Percentiles rank a stretch among this genome's conserved stretches.
Conservation (phyloP, 352 stramenopile genomes). For the Phytophthora ramorum region DNA sequence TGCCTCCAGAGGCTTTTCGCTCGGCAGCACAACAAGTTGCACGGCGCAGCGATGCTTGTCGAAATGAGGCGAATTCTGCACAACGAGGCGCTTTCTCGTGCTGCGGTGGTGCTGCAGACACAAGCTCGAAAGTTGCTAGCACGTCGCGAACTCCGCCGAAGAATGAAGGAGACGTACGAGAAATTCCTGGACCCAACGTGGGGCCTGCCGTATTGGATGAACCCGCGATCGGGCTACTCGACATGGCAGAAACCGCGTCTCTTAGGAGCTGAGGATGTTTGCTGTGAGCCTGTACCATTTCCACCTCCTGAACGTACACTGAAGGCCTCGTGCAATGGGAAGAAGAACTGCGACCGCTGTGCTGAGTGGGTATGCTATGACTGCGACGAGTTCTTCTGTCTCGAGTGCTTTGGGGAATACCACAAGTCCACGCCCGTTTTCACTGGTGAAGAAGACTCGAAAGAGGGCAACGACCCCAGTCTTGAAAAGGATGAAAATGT, state of each 20-base stretch:
- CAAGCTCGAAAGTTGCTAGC: constrained; percentile 43
- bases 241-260: constrained; percentile 71
- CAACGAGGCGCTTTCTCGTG: constrained; percentile 16
- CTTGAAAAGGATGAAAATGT: constrained; percentile 1
- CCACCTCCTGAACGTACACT: constrained; percentile 44
- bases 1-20: constrained; percentile 49
- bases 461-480: neutral
- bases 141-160: constrained; percentile 29
- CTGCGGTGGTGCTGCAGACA: constrained; percentile 46
- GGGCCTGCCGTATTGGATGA: constrained; percentile 75
- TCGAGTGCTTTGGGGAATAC: constrained; percentile 42
- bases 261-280: constrained; percentile 66
- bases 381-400: constrained; percentile 70
- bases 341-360: constrained; percentile 46
- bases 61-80: constrained; percentile 31
- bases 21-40: constrained; percentile 25
- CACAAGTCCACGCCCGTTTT: constrained; percentile 44
- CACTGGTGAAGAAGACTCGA: neutral
- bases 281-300: constrained; percentile 53
- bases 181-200: constrained; percentile 78
- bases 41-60: constrained; percentile 29
- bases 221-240: constrained; percentile 65
- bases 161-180: constrained; percentile 60
- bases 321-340: constrained; percentile 52
- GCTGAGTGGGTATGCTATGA: constrained; percentile 68